Percentiles rank a stretch among this genome's conserved stretches.
Conservation (phyloP, 805 yeast genomes). For the Naumovozyma baii region DNA sequence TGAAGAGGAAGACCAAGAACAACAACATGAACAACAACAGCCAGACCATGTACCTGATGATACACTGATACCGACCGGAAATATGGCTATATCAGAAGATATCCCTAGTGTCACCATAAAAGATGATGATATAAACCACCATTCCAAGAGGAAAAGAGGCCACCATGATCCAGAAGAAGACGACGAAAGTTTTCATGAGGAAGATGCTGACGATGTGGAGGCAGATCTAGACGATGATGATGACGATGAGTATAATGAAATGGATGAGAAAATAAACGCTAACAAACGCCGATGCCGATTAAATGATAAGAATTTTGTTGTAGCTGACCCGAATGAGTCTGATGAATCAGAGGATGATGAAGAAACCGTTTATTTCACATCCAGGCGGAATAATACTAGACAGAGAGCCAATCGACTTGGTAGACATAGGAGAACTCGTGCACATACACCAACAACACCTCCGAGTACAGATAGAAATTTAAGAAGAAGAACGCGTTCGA, state of each 20-base stretch:
- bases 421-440: slow-evolving; percentile 4
- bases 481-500: slow-evolving; percentile 19
- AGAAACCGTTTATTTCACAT: slow-evolving; percentile 1
- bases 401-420: slow-evolving; percentile 1
- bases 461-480: slow-evolving; percentile 11
- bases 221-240: slow-evolving; percentile 34
- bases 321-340: slow-evolving; percentile 24
- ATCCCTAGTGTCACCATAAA: neutral
- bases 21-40: slow-evolving; percentile 4
- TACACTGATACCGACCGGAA: neutral
- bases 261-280: slow-evolving; percentile 11
- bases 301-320: slow-evolving; percentile 19
- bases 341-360: slow-evolving; percentile 17
- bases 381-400: neutral
- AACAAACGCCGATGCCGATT: slow-evolving; percentile 14
- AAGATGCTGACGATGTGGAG: slow-evolving; percentile 26
- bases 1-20: slow-evolving; percentile 15
- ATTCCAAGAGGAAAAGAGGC: slow-evolving; percentile 4
- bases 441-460: slow-evolving; percentile 5
- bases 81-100: neutral
- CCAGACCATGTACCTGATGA: slow-evolving; percentile 2
- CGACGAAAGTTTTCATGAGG: slow-evolving; percentile 30
- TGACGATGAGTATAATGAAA: slow-evolving; percentile 20
- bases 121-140: slow-evolving; percentile 8
- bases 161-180: slow-evolving; percentile 18